phyloP scores from a whole-genome alignment of 192 early-diverging fungal genomes.

The Coemansia sp. region DNA sequence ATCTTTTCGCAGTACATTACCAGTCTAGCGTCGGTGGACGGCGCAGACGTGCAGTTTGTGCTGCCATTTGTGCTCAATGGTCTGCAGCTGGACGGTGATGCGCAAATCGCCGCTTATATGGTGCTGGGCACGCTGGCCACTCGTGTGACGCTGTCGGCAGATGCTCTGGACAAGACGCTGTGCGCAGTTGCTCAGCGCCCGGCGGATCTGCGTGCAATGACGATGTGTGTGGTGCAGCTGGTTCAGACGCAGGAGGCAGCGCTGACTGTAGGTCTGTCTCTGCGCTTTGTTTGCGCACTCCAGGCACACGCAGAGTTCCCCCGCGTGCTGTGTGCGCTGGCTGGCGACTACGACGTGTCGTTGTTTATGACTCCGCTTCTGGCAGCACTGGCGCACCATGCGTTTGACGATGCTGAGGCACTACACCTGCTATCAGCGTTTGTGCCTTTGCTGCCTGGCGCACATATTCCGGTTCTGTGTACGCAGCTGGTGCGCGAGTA shows the following conservation, averaged over 20 bases:
- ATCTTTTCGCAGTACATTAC: conserved; percentile 44
- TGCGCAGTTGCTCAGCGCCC: conserved; percentile 29
- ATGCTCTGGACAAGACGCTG: conserved; percentile 31
- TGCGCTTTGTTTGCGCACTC: conserved; percentile 13
- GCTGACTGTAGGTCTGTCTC: conserved; percentile 3
- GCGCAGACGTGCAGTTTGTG: conserved; percentile 41
- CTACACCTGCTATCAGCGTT: conserved; percentile 14
- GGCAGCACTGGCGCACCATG: conserved; percentile 19
- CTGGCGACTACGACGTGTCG: conserved; percentile 19
- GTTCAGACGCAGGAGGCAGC: conserved; percentile 39
- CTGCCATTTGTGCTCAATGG: conserved; percentile 38
- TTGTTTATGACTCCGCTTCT: conserved; percentile 26
- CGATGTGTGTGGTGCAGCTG: conserved; percentile 39
- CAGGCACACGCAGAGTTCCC: conserved; percentile 13
- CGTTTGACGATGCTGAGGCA: conserved; percentile 7
- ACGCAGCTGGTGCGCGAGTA: conserved; percentile 24
- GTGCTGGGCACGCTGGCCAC: conserved; percentile 32
- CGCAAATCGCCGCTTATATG: conserved; percentile 48
- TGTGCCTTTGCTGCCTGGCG: conserved; percentile 16
- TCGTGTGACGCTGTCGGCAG: conserved; percentile 33
- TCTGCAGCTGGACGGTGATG: conserved; percentile 19
- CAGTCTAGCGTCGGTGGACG: conserved; percentile 24
- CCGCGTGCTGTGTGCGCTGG: conserved; percentile 15
- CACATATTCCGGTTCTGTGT: conserved; percentile 17
- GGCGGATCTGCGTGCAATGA: conserved; percentile 26